Conservation (phyloP, 2,329 filamentous ascomycete genomes). For the Alternaria gansuensis region DNA sequence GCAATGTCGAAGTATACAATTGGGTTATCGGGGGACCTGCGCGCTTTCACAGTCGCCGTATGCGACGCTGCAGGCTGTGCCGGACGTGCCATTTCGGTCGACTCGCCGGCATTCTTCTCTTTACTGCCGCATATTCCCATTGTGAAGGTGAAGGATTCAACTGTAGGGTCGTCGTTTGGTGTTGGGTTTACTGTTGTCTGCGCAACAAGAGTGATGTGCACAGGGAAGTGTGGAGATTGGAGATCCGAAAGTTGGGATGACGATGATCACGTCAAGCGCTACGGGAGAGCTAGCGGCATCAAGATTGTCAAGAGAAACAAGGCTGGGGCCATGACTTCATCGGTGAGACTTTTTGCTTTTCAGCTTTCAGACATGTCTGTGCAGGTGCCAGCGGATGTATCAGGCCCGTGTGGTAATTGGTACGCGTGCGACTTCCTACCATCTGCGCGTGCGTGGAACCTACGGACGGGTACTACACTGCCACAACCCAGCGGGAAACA, state of each 20-base stretch:
- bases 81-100: slow-evolving; percentile 20
- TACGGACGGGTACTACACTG: background rate
- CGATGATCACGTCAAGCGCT: slow-evolving; percentile 6
- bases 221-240: slow-evolving; percentile 2
- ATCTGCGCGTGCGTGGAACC: background rate
- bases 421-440: background rate
- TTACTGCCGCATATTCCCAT: slow-evolving; percentile 30
- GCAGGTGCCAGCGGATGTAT: background rate
- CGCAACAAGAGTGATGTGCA: background rate
- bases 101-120: slow-evolving; percentile 12
- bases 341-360: slow-evolving; percentile 1
- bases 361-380: background rate
- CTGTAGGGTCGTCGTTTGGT: background rate
- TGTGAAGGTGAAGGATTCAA: background rate
- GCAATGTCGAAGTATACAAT: slow-evolving; percentile 31
- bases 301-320: slow-evolving; percentile 6
- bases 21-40: slow-evolving; percentile 25
- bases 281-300: slow-evolving; percentile 11
- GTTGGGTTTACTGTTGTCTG: background rate
- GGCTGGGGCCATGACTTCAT: slow-evolving; percentile 15
- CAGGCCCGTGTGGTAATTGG: slow-evolving; percentile 1
- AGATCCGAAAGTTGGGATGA: slow-evolving; percentile 8
- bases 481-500: background rate
- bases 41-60: slow-evolving; percentile 13
- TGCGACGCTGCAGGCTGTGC: slow-evolving; percentile 9